Evolutionary conservation across 2,329 filamentous ascomycete species (phyloP), one percentile per base, ranked within the genome.

Genomic region (Zalaria obscura): DNA sequence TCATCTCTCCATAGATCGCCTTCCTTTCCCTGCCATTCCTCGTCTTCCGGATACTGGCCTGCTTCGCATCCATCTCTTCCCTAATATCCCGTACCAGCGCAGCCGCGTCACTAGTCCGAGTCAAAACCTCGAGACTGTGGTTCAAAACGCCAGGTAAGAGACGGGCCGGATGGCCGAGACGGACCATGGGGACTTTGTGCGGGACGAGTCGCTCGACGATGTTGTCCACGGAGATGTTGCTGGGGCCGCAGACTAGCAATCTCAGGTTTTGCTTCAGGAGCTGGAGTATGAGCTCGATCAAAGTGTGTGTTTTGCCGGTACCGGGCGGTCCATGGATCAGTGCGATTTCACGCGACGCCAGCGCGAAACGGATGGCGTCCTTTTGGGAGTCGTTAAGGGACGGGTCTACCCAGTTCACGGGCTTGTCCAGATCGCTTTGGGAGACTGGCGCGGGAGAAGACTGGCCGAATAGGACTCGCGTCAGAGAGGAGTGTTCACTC

Each of bases 181-280:
- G 81, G 31, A 96, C 74, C 52, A 96, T 86, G 0, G 86, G 81
- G 1, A 95, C 71, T 54, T 86, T 87, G 59, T 88, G 83, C 0
- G 83, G 78, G 2, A 87, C 77, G 2, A 96, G 73, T 5, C 91
- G 78, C 62, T 98, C 91, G 5, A 95, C 88, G 44, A 98, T 93
- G 56, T 98, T 98, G 70, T 98, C 91, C 1, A 98, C 91, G 0
- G 86, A 91, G 51, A 98, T 88, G 58, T 98, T 98, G 27, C 86
- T 94, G 0, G 91, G 91, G 0, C 89, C 91, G 54, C 91, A 96
- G n/a, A 96, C 89, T 2, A 96, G 70, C 7, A 96, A 69, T 1
- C 87, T 76, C 41, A 80, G 72, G 29, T 78, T 73, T 25, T 76
- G 75, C 55, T 79, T 80, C 41, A 93, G 68, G 51, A 96, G 67